Evolutionary conservation across 163 green algal species (phyloP).

Genomic region (Chlamydomonas reinhardtii): DNA sequence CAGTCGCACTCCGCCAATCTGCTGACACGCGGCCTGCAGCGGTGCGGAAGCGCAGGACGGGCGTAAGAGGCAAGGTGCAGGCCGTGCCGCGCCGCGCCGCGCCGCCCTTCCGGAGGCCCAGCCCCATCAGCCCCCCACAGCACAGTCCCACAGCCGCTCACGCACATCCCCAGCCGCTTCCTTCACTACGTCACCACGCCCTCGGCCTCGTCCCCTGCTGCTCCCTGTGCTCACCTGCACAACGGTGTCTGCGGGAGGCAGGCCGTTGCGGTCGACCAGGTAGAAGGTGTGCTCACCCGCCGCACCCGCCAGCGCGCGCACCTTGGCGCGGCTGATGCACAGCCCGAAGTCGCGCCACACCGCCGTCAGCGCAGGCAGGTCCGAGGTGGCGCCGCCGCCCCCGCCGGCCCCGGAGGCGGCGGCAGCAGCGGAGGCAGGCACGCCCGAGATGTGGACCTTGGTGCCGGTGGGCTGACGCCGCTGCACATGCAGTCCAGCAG

Average conservation of each 20-base stretch:
- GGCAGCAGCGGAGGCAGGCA: background rate
- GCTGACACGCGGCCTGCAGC: slow-evolving; percentile 19
- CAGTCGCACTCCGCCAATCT: slow-evolving; percentile 46
- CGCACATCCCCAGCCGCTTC: too few relatives aligned
- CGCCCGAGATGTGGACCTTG: slow-evolving; percentile 68
- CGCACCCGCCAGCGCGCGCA: slow-evolving; percentile 10
- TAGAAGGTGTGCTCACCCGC: slow-evolving; percentile 42
- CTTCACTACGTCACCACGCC: background rate
- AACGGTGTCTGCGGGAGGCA: slow-evolving; percentile 27
- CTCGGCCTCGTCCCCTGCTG: background rate
- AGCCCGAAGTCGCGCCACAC: slow-evolving; percentile 47
- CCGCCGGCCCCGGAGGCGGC: background rate
- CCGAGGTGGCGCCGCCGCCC: background rate
- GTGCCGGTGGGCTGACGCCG: slow-evolving; percentile 85
- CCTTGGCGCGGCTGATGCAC: slow-evolving; percentile 51
- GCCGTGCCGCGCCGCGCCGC: too few relatives aligned
- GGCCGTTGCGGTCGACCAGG: slow-evolving; percentile 31
- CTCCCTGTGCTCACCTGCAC: background rate
- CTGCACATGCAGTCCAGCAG: too few relatives aligned
- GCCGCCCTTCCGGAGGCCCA: too few relatives aligned
- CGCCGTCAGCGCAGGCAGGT: slow-evolving; percentile 42
- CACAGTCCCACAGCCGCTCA: too few relatives aligned
- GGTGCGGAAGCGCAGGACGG: too few relatives aligned
- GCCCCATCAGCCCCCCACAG: too few relatives aligned
- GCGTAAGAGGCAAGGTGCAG: too few relatives aligned